Evolutionary conservation across 441 rosid species (phyloP).

Genomic region (Omphalea diandra): DNA sequence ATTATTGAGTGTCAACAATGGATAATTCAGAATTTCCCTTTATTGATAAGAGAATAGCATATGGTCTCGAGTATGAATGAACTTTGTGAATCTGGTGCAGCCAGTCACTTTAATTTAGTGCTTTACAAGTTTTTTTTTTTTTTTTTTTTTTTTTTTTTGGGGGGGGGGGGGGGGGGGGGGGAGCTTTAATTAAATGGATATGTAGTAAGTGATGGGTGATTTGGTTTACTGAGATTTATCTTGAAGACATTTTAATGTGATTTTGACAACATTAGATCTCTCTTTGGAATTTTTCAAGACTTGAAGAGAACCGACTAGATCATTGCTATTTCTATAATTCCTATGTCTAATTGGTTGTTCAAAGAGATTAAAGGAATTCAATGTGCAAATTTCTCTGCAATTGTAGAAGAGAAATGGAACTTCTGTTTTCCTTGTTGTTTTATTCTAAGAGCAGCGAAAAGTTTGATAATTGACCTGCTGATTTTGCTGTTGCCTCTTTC

Average conservation of each 20-base stretch:
- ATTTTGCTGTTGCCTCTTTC: slow-evolving; percentile 6
- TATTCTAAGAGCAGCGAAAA: not conserved
- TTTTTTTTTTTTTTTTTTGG: no score
- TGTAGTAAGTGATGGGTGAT: not conserved
- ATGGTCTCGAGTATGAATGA: no score
- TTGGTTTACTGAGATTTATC: not conserved
- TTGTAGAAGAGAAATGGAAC: not conserved
- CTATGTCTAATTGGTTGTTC: not conserved
- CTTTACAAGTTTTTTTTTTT: no score
- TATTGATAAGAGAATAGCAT: no score
- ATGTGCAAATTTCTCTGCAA: not conserved
- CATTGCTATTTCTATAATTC: not conserved
- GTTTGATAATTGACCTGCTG: not conserved
- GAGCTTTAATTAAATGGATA: no score
- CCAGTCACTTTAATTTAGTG: no score
- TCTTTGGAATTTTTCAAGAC: not conserved
- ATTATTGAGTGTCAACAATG: no score
- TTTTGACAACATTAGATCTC: not conserved
- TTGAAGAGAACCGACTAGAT: not conserved
- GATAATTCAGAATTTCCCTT: no score
- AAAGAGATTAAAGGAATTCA: not conserved
- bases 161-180: no score
- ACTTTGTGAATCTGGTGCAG: no score
- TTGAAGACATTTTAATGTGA: not conserved
- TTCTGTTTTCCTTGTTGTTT: not conserved